Base-by-base conservation (phyloP, 2,329 filamentous ascomycete species). In the Xylariaceae sp. region DNA sequence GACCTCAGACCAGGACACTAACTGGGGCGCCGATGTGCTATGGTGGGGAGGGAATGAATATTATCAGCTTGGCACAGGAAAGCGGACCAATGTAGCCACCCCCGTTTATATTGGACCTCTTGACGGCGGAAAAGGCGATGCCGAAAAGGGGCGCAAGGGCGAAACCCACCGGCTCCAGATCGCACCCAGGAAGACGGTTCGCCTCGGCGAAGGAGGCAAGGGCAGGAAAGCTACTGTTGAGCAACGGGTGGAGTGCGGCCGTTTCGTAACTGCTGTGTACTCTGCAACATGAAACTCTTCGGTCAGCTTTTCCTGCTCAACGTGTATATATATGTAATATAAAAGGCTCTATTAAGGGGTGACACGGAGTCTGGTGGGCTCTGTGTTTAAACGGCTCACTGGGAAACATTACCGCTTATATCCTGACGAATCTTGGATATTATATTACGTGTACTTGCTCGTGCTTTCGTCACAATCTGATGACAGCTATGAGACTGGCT, bases 41-140 rank as follows among this genome's bases (percentile, higher is more conserved):
- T 95, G 89, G 77, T 99, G 92, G 89, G 94, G 94, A 57, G 90
- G 90, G 49, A 99, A 97, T 65, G 92, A 97, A 73, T 83, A 86
- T 68, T 96, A 88, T 70, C 94, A 99, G 72, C 81, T 99, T 22
- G 94, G 94, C 12, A 96, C 88, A 0, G 92, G 94, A 26, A 95
- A 88, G 76, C 77, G 92, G 57, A 94, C 83, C 65, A 97, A 97
- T 66, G 67, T 88, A 9, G 81, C 83, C 49, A 78, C 80, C 12
- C 94, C 94, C 1, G 78, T 79, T 1, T 92, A 96, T 67, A 90
- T 96, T 49, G 82, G 84, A 30, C 87, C 89, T 13, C 71, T 92
- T 40, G 90, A 95, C 12, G 80, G 80, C 12, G 67, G 66, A 3
- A 62, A 67, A 45, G 80, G 77, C 0, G 86, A 86, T 62, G 78